Base-by-base conservation (phyloP, 208 protist genomes). In the Strigomonas oncopelti region DNA sequence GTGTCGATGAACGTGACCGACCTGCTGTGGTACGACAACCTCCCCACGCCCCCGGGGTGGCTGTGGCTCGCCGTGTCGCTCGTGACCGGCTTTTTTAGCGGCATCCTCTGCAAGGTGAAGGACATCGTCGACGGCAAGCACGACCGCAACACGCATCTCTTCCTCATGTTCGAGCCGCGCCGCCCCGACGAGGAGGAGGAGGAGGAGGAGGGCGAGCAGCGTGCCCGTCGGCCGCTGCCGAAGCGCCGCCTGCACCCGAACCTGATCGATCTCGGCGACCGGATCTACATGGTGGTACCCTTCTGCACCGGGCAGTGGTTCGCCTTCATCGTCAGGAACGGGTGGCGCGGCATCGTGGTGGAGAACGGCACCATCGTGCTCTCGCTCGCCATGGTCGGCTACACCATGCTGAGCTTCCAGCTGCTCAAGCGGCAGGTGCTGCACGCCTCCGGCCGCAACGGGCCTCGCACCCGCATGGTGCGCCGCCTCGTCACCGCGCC, bases 271-370 rank as follows among this genome's bases (percentile, higher is more conserved):
- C 59, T 86, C 27, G 77, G 75, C 0, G 84, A 89, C 24, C 75
- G 88, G 11, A 74, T 92, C 54, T 94, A 91, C 75, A 85, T 94
- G 72, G 79, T 91, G 27, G 78, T 94, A 20, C 89, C 89, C 0
- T 91, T 94, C 70, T 92, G 84, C 71, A 91, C 84, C 0, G 89
- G 89, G 0, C 89, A 91, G 78, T 94, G 89, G 89, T 85, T 91
- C n/a, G 38, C 78, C 9, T 91, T 94, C 67, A 87, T 94, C 34
- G 7, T 90, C 5, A 61, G 75, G n/a, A 76, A 94, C 71, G 85
- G 89, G 32, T 92, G 85, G 86, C 58, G 78, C 1, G 89, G 89
- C 20, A 83, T 94, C 53, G 51, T 94, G 42, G 53, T 91, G 8
- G 81, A 91, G 75, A 94, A 91, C 66, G 68, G 85, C 14, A 82